Evolutionary conservation across 2,329 filamentous ascomycete species (phyloP), one percentile per base, ranked within the genome.

Genomic region (Sclerotinia glacialis): DNA sequence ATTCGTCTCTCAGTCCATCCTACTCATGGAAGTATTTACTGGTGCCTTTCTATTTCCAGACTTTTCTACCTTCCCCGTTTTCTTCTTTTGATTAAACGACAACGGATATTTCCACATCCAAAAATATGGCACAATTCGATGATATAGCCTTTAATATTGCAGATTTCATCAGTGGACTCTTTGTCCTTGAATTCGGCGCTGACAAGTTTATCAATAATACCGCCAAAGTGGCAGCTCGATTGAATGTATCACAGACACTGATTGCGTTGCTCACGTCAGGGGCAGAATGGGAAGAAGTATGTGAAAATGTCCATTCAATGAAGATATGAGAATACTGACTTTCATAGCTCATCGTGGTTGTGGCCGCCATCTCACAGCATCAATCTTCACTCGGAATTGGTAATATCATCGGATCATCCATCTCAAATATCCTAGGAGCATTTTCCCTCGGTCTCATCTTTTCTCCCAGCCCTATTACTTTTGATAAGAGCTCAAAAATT

Each of bases 211-310:
- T 85, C 68, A 79, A 83, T 68, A 79, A 84, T 64, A 83, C 82
- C 7, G 80, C 80, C 8, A 76, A 80, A 44, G 75, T 84, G 16
- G 82, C 81, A 12, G 76, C 73, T 42, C 79, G 79, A 2, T 74
- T 80, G 1, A 76, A 79, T 21, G 75, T 85, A 16, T 79, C 82
- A 1, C 78, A 79, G 40, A 80, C 81, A 3, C 63, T 85, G 34
- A 79, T 85, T 68, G 81, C 78, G 5, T 77, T 86, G 9, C 75
- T 86, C 46, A 85, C 83, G 3, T 82, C 80, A 16, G 83, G 83
- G 23, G 82, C 79, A 52, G 83, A 85, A 76, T 86, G 80, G 78
- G 83, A 85, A 78, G 83, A 85, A 78, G 82, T 83, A 72, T 18
- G 31, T 44, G 18, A 23, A 21, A 31, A 44, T 42, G 16, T 16